phyloP scores from a whole-genome alignment of 1,139 yeast genomes.

The Yamadazyma diddensiae region DNA sequence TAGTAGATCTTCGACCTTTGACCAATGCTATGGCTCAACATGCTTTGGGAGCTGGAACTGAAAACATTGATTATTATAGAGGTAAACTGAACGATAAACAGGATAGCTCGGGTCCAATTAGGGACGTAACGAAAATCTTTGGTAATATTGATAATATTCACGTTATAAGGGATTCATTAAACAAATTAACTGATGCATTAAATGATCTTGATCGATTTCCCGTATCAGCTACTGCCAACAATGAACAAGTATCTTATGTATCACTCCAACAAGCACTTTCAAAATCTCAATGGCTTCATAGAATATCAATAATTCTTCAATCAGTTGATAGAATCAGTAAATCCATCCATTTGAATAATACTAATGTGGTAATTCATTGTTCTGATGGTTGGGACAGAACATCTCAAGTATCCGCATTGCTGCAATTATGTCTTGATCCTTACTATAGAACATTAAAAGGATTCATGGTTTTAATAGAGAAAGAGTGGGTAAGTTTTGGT shows the following conservation, averaged over 20 bases:
- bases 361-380: constrained; percentile 86
- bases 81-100: constrained; percentile 19
- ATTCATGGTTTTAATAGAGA: constrained; percentile 79
- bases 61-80: constrained; percentile 81
- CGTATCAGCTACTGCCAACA: constrained; percentile 15
- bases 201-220: constrained; percentile 64
- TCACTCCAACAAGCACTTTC: constrained; percentile 45
- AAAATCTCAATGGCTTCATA: constrained; percentile 79
- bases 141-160: constrained; percentile 94
- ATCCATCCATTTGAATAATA: constrained; percentile 75
- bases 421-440: constrained; percentile 88
- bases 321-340: constrained; percentile 78
- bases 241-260: constrained; percentile 20
- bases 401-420: constrained; percentile 79
- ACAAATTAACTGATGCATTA: constrained; percentile 58
- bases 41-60: constrained; percentile 96
- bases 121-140: constrained; percentile 58
- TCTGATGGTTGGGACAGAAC: constrained; percentile 99
- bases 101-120: constrained; percentile 9
- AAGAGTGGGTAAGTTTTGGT: constrained; percentile 95
- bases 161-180: constrained; percentile 84
- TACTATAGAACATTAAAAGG: constrained; percentile 85
- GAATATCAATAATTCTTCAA: constrained; percentile 63
- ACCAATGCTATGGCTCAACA: constrained; percentile 97
- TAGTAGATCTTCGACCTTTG: constrained; percentile 88